Base-by-base conservation (phyloP, 2,329 filamentous ascomycete species). In the Pseudogymnoascus destructans region DNA sequence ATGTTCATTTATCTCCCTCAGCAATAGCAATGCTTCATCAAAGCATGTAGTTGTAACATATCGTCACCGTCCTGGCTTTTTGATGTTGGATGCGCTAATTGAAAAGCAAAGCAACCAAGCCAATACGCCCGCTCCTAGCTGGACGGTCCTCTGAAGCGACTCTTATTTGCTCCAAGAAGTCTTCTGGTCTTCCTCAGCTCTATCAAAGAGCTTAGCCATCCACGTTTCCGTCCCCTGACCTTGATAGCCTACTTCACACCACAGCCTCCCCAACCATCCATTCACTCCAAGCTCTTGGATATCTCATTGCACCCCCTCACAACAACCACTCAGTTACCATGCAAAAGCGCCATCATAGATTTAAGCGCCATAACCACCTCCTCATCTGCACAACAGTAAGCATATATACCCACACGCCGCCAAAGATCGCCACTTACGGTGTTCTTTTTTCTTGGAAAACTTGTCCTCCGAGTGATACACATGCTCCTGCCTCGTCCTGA, bases 401-500 rank as follows among this genome's bases (percentile, higher is more conserved):
- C 30, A 59, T 21, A 25, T 25, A 38, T 4, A 17, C 6, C n/a
- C 27, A 36, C 3, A 4, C 35, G 59, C 19, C 7, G 36, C 9
- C 11, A 17, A 17, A 40, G 46, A 19, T 55, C 3, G 33, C 13
- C 15, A 73, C 86, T 74, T 73, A 95, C 90, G 88, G 66, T 95
- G 90, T 61, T 84, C 77, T 67, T 90, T 86, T 68, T 86, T 93
- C 64, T 85, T 78, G 58, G 83, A 81, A 59, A 95, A 75, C 23
- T 77, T 79, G 36, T 81, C 75, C 69, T 95, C 91, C 0, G 85
- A 81, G 42, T 89, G 75, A 61, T 85, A 81, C 27, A 95, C 88
- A 69, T 85, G 87, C 61, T 82, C 77, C 69, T 86, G 82, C 61
- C 90, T 83, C 1, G 91, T 96, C 67, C 85, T 86, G 49, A 95